Conservation (phyloP, 106 monocot genomes). For the Xerophyta viscosa region DNA sequence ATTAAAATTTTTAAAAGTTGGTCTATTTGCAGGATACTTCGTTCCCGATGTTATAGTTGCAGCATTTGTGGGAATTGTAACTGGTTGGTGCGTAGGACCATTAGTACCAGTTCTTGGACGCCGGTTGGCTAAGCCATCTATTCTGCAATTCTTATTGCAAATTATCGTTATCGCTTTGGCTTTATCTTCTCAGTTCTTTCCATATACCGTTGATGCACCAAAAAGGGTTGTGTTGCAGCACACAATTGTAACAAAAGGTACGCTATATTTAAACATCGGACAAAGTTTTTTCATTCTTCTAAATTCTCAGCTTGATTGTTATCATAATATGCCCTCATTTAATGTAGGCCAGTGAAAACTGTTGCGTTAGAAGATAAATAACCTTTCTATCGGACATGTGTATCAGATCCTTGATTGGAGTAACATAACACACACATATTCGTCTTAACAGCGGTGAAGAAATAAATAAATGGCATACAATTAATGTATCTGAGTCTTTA, state of each 20-base stretch:
- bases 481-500: too few species aligned
- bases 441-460: too few species aligned
- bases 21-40: conserved; percentile 66
- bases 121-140: conserved; percentile 61
- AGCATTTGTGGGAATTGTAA: conserved; percentile 64
- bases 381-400: too few species aligned
- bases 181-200: conserved; percentile 77
- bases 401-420: too few species aligned
- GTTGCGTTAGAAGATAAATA: too few species aligned
- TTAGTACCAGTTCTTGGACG: conserved; percentile 61
- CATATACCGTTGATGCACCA: conserved; percentile 74
- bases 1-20: background rate
- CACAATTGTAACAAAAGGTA: conserved; percentile 57
- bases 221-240: conserved; percentile 95
- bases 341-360: too few species aligned
- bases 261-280: too few species aligned
- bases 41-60: conserved; percentile 82
- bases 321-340: too few species aligned
- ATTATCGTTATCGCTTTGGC: conserved; percentile 62
- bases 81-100: conserved; percentile 83
- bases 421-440: too few species aligned
- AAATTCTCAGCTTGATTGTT: too few species aligned
- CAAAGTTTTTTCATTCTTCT: too few species aligned
- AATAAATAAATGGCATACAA: too few species aligned
- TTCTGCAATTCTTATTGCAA: conserved; percentile 67